These are phyloP conservation scores for Paradendryphiella salina DNA, from an alignment of 2,329 filamentous ascomycete genomes.

Conservation along the genomic window DNA sequence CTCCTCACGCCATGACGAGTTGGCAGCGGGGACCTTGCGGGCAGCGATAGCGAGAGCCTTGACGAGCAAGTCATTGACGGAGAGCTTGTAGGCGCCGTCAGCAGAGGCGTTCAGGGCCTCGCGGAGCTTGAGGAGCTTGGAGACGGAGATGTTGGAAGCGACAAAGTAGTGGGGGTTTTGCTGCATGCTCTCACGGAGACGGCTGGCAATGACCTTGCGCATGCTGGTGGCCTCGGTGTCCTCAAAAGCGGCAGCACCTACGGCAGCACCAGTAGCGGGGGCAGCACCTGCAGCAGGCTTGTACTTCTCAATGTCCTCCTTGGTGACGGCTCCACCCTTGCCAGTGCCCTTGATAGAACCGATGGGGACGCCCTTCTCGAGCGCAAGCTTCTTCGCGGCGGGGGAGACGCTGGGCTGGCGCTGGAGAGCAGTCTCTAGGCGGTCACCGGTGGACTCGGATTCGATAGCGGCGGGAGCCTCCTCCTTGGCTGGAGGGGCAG, in stretches of 20 bases:
- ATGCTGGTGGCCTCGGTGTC: constrained; percentile 86
- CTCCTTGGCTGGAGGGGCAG: constrained; percentile 57
- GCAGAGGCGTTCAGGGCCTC: constrained; percentile 86
- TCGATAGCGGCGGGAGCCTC: constrained; percentile 64
- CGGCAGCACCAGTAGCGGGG: constrained; percentile 53
- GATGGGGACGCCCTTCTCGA: constrained; percentile 80
- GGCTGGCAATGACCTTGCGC: constrained; percentile 96
- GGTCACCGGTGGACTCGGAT: constrained; percentile 72
- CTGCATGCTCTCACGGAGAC: constrained; percentile 84
- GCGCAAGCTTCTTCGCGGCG: constrained; percentile 77
- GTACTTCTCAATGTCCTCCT: constrained; percentile 90
- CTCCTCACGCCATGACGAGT: constrained; percentile 86
- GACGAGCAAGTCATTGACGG: constrained; percentile 99
- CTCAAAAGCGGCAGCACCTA: constrained; percentile 69
- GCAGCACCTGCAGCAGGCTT: constrained; percentile 58
- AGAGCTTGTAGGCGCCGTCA: constrained; percentile 96
- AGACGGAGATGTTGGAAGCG: constrained; percentile 84
- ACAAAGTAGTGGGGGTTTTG: constrained; percentile 99
- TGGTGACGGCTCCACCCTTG: constrained; percentile 82
- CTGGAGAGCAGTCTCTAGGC: constrained; percentile 80
- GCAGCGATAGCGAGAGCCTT: constrained; percentile 89
- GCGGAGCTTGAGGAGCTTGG: constrained; percentile 94
- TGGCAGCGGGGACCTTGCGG: constrained; percentile 92
- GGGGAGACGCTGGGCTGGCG: constrained; percentile 74
- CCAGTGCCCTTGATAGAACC: constrained; percentile 84